These are phyloP conservation scores for Vaccinium corymbosum DNA, from an alignment of 148 eudicot species.

Conservation along the genomic window DNA sequence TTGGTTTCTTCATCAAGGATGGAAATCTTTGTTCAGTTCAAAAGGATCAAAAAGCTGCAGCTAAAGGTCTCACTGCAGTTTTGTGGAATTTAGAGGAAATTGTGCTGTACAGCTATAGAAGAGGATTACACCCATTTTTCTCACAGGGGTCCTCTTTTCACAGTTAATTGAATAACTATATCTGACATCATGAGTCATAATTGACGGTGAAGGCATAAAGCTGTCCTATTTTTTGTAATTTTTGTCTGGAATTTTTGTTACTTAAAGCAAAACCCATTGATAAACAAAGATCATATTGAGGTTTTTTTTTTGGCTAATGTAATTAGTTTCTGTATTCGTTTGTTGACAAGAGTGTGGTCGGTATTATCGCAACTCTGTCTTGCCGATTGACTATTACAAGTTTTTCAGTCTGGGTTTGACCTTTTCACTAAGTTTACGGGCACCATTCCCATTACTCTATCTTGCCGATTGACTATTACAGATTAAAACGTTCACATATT, in stretches of 20 bases:
- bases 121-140: slow-evolving; percentile 16
- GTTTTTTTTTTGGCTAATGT: neutral
- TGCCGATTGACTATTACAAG: no score
- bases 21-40: slow-evolving; percentile 7
- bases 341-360: no score
- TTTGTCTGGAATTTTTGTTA: neutral
- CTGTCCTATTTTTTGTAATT: neutral
- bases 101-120: slow-evolving; percentile 12
- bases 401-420: no score
- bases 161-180: neutral
- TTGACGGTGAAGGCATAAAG: neutral
- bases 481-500: no score
- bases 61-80: neutral
- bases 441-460: no score
- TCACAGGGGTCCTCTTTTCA: slow-evolving; percentile 13
- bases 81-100: slow-evolving; percentile 9
- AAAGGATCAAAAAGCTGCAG: slow-evolving; percentile 1
- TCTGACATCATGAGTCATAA: neutral
- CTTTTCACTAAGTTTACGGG: no score
- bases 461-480: no score
- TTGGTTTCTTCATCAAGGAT: neutral
- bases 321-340: neutral
- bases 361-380: no score
- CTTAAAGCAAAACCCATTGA: neutral
- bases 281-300: neutral